phyloP scores from a whole-genome alignment of 202 grass and related monocot species.

The Musa balbisiana region DNA sequence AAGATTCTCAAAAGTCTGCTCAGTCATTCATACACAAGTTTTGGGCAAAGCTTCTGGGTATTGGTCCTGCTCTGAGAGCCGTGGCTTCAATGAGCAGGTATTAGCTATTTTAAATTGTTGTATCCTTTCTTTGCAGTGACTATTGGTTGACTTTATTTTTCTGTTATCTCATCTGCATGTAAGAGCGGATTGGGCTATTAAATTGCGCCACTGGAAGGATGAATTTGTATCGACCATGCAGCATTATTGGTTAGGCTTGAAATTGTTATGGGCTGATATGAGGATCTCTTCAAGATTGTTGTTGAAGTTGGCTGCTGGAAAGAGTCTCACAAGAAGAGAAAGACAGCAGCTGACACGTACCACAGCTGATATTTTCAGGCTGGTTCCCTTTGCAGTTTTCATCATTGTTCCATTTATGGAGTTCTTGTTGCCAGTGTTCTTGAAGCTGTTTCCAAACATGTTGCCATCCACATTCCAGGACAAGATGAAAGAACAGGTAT shows the following conservation, averaged over 20 bases:
- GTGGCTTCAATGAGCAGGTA: slow-evolving; percentile 99
- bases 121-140: not conserved
- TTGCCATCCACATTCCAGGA: slow-evolving; percentile 74
- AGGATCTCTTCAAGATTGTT: slow-evolving; percentile 72
- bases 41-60: slow-evolving; percentile 77
- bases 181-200: slow-evolving; percentile 86
- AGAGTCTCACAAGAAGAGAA: slow-evolving; percentile 66
- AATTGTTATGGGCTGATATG: slow-evolving; percentile 60
- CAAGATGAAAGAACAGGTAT: slow-evolving; percentile 73
- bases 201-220: slow-evolving; percentile 78
- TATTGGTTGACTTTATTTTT: slow-evolving; percentile 20
- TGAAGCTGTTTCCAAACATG: slow-evolving; percentile 89
- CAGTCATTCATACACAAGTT: slow-evolving; percentile 57
- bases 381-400: slow-evolving; percentile 73
- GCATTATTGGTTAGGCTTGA: slow-evolving; percentile 69
- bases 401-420: slow-evolving; percentile 88
- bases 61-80: slow-evolving; percentile 70
- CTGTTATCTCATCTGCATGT: slow-evolving; percentile 23
- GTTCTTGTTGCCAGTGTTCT: slow-evolving; percentile 63
- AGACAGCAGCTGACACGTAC: slow-evolving; percentile 58
- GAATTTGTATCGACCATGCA: slow-evolving; percentile 59
- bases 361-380: slow-evolving; percentile 63
- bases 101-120: not conserved
- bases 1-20: slow-evolving; percentile 52
- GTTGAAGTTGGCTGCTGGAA: slow-evolving; percentile 69